Percentiles rank a stretch among this genome's conserved stretches.
phyloP scores from a whole-genome alignment of 371 early-diverging fungal species.

The Circinella minor region DNA sequence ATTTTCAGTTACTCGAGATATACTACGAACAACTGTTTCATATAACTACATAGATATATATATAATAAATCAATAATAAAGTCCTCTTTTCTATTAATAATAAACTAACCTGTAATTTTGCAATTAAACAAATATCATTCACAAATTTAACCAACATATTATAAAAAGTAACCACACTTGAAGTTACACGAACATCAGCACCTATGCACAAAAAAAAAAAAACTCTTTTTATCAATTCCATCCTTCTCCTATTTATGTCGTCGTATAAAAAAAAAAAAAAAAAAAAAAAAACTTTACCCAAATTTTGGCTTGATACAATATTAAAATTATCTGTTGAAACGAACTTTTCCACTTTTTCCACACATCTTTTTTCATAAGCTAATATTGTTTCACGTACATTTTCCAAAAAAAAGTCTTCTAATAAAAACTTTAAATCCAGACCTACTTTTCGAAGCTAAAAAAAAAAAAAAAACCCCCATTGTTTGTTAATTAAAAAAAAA shows the following conservation, averaged over 20 bases:
- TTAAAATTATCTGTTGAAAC: constrained; percentile 66
- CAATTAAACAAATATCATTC: constrained; percentile 73
- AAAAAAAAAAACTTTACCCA: constrained; percentile 37
- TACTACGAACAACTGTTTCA: constrained; percentile 45
- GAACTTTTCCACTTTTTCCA: constrained; percentile 60
- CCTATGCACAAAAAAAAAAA: constrained; percentile 15
- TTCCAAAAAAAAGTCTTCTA: constrained; percentile 79
- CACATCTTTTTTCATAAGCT: constrained; percentile 59
- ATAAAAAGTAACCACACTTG: constrained; percentile 67
- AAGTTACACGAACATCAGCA: constrained; percentile 52
- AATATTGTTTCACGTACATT: constrained; percentile 73
- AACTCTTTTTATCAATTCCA: not conserved
- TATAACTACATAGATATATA: constrained; percentile 47
- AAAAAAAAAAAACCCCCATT: no score
- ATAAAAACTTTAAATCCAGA: constrained; percentile 83
- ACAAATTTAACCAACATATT: constrained; percentile 81
- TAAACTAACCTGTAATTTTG: constrained; percentile 61
- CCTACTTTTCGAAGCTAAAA: constrained; percentile 72
- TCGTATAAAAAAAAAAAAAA: no score
- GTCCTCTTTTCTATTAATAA: not conserved
- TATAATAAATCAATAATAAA: not conserved
- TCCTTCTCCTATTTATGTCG: not conserved
- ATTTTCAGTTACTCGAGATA: constrained; percentile 44
- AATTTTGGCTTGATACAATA: constrained; percentile 61
- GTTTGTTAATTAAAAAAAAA: no score